Evolutionary conservation across 2,329 filamentous ascomycete genomes (phyloP).

Genomic region (Xylariales sp.): DNA sequence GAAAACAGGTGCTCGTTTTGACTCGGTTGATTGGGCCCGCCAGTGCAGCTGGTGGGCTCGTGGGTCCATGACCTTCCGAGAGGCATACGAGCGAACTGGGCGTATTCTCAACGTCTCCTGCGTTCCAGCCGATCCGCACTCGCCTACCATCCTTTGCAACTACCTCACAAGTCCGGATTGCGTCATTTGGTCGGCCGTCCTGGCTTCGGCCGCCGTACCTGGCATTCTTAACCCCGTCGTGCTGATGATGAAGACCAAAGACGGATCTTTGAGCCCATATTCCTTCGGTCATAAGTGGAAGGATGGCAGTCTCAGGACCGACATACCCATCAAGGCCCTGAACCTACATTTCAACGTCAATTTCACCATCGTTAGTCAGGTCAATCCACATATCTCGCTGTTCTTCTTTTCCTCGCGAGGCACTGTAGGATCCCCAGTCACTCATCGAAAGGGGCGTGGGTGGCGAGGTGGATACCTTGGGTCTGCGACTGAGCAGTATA

Average conservation of each 20-base stretch:
- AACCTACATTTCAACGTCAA: slow-evolving; percentile 99
- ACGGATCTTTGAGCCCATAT: slow-evolving; percentile 78
- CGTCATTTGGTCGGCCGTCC: slow-evolving; percentile 94
- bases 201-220: slow-evolving; percentile 92
- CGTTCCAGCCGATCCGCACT: slow-evolving; percentile 92
- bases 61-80: slow-evolving; percentile 88
- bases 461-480: slow-evolving; percentile 96
- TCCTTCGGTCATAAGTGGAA: slow-evolving; percentile 99
- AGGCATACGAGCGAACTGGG: slow-evolving; percentile 90
- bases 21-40: slow-evolving; percentile 85
- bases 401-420: slow-evolving; percentile 98
- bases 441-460: slow-evolving; percentile 84
- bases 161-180: slow-evolving; percentile 94
- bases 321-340: slow-evolving; percentile 89
- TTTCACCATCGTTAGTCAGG: slow-evolving; percentile 83
- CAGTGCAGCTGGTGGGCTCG: slow-evolving; percentile 84
- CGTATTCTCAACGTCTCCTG: slow-evolving; percentile 94
- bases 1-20: slow-evolving; percentile 88
- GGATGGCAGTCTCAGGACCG: slow-evolving; percentile 87
- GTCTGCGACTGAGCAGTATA: slow-evolving; percentile 85
- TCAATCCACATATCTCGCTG: slow-evolving; percentile 96
- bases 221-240: slow-evolving; percentile 95
- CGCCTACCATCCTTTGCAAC: slow-evolving; percentile 86
- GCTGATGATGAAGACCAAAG: slow-evolving; percentile 78
- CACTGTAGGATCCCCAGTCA: slow-evolving; percentile 86